These are phyloP conservation scores for Biscutella laevigata DNA, from an alignment of 441 rosid species.

Conservation along the genomic window DNA sequence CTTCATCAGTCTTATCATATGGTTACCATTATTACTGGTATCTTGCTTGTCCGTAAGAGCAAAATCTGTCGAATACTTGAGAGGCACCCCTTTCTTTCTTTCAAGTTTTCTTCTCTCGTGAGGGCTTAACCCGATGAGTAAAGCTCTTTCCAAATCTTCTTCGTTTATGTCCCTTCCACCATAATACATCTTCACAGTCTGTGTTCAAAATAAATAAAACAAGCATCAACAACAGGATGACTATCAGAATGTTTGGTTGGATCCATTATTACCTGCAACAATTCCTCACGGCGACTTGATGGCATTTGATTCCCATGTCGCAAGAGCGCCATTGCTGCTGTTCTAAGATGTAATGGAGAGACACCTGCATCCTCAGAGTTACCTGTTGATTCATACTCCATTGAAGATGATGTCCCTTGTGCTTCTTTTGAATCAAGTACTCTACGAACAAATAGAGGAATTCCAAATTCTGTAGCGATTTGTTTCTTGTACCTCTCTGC, in stretches of 20 bases:
- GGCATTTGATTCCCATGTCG: constrained; percentile 87
- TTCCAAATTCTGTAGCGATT: constrained; percentile 65
- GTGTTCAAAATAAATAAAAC: constrained; percentile 14
- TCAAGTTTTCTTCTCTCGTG: constrained; percentile 61
- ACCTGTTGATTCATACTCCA: constrained; percentile 31
- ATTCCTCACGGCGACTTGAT: constrained; percentile 55
- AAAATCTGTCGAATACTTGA: constrained; percentile 25
- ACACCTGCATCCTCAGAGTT: constrained; percentile 58
- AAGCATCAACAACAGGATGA: constrained; percentile 5
- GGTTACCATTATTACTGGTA: constrained; percentile 8
- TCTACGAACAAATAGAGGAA: constrained; percentile 78
- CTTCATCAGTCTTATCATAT: constrained; percentile 4
- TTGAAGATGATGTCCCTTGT: constrained; percentile 25
- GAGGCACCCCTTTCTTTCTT: constrained; percentile 55
- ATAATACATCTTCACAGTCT: constrained; percentile 71
- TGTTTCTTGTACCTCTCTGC: constrained; percentile 82
- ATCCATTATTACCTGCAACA: constrained; percentile 46
- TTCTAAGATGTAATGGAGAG: constrained; percentile 75
- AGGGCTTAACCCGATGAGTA: constrained; percentile 82
- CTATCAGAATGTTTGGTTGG: too few species aligned
- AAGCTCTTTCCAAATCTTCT: constrained; percentile 76
- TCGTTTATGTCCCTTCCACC: constrained; percentile 78
- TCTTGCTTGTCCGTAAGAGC: constrained; percentile 25
- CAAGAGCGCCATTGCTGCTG: constrained; percentile 92
- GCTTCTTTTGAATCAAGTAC: constrained; percentile 52